Evolutionary conservation across 148 eudicot genomes (phyloP).

Genomic region (Rhododendron vialii): DNA sequence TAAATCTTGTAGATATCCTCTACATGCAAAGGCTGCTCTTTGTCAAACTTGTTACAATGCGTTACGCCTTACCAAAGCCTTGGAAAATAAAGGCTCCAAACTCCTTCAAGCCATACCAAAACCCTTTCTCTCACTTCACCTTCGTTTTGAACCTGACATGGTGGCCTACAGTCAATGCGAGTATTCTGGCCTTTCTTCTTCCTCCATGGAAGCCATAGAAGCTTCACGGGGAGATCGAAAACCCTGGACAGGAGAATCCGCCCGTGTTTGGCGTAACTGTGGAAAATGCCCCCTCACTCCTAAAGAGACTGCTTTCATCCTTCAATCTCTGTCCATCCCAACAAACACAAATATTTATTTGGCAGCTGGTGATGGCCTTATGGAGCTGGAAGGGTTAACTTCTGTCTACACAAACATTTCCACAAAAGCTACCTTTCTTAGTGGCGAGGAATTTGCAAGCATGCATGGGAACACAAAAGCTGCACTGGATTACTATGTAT

Average conservation of each 20-base stretch:
- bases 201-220: slow-evolving; percentile 68
- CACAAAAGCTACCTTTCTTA: slow-evolving; percentile 64
- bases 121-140: slow-evolving; percentile 92
- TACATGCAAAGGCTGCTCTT: slow-evolving; percentile 72
- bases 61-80: slow-evolving; percentile 46
- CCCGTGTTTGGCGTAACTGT: slow-evolving; percentile 75
- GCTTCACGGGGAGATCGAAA: slow-evolving; percentile 70
- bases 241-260: slow-evolving; percentile 90
- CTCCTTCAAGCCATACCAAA: slow-evolving; percentile 87
- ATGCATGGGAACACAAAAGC: slow-evolving; percentile 99
- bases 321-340: slow-evolving; percentile 67
- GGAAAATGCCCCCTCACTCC: slow-evolving; percentile 99
- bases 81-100: slow-evolving; percentile 67
- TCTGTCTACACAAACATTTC: slow-evolving; percentile 59
- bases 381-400: slow-evolving; percentile 78
- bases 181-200: slow-evolving; percentile 53
- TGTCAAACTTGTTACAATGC: slow-evolving; percentile 91
- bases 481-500: slow-evolving; percentile 82
- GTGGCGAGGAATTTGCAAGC: slow-evolving; percentile 56
- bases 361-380: slow-evolving; percentile 96
- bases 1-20: slow-evolving; percentile 65
- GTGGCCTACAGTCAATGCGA: slow-evolving; percentile 96
- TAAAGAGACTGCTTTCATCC: slow-evolving; percentile 73
- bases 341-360: slow-evolving; percentile 71
- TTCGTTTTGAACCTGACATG: slow-evolving; percentile 98